Conservation (phyloP, 768 basidiomycete species). For the Melanogaster broomeanus region DNA sequence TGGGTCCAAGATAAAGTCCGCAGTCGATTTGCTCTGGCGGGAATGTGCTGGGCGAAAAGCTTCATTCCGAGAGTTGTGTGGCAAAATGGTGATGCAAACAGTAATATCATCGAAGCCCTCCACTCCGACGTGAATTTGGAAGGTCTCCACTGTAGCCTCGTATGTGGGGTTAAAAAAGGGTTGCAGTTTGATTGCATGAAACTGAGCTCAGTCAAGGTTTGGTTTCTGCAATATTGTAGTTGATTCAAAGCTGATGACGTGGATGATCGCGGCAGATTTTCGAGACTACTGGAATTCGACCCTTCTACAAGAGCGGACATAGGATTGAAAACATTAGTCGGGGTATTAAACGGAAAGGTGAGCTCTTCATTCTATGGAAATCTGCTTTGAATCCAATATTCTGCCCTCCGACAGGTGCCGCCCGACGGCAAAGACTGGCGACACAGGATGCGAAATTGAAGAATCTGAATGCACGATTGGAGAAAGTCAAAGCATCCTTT, state of each 20-base stretch:
- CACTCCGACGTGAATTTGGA: slow-evolving; percentile 29
- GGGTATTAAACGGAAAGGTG: not conserved
- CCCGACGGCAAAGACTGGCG: not conserved
- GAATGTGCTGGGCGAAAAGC: slow-evolving; percentile 32
- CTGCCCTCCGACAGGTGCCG: not conserved
- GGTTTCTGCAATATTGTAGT: not conserved
- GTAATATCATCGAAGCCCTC: slow-evolving; percentile 27
- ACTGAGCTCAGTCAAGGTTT: slow-evolving; percentile 1
- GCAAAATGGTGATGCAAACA: slow-evolving; percentile 22
- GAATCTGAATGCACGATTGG: not conserved
- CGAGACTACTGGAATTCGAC: not conserved
- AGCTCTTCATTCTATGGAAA: not conserved
- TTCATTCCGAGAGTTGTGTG: slow-evolving; percentile 27
- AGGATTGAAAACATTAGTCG: not conserved
- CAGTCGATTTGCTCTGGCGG: slow-evolving; percentile 25
- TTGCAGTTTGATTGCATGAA: slow-evolving; percentile 13
- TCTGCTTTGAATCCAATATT: not conserved
- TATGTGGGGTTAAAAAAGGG: slow-evolving; percentile 18
- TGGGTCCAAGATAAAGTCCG: not conserved
- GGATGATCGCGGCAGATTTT: not conserved
- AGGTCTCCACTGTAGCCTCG: slow-evolving; percentile 13
- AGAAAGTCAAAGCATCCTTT: not conserved
- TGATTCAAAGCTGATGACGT: not conserved
- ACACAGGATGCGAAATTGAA: not conserved
- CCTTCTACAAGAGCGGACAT: not conserved